Conservation (phyloP, 495 filamentous ascomycete genomes). For the Penicillium canariense region DNA sequence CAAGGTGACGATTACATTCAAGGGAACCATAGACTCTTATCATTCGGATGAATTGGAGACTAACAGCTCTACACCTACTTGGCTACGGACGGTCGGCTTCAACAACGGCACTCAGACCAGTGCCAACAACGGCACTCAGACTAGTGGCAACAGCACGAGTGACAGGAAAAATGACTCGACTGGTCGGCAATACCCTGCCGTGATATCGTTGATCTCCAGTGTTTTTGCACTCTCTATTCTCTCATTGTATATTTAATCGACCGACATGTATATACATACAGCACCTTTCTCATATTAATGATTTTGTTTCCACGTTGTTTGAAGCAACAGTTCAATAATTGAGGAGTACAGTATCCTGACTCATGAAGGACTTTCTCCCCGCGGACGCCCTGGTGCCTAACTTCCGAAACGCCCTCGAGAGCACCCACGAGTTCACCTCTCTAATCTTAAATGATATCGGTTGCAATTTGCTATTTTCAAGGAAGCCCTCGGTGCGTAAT, state of each 20-base stretch:
- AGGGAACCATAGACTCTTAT: conserved; percentile 8
- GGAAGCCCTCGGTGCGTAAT: too few species aligned
- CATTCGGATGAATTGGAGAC: conserved; percentile 14
- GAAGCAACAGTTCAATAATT: too few species aligned
- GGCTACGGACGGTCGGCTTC: conserved; percentile 15
- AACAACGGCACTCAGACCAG: conserved; percentile 2
- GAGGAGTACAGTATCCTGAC: too few species aligned
- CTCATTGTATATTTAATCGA: not conserved
- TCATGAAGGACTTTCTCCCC: too few species aligned
- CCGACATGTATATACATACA: not conserved
- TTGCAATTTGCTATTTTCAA: too few species aligned
- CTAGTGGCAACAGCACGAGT: not conserved
- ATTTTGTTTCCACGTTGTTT: too few species aligned
- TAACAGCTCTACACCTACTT: conserved; percentile 8
- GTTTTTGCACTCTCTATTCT: not conserved
- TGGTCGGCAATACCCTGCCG: not conserved
- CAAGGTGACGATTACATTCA: not conserved
- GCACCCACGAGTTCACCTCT: too few species aligned
- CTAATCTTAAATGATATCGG: too few species aligned
- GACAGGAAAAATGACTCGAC: not conserved
- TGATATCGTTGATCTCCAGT: not conserved
- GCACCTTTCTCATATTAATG: not conserved
- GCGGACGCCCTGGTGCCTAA: too few species aligned
- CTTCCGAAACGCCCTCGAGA: too few species aligned
- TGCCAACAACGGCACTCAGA: not conserved